These are phyloP conservation scores for Leccinum griseonigrum DNA, from an alignment of 1,284 basidiomycete species.

Conservation along the genomic window DNA sequence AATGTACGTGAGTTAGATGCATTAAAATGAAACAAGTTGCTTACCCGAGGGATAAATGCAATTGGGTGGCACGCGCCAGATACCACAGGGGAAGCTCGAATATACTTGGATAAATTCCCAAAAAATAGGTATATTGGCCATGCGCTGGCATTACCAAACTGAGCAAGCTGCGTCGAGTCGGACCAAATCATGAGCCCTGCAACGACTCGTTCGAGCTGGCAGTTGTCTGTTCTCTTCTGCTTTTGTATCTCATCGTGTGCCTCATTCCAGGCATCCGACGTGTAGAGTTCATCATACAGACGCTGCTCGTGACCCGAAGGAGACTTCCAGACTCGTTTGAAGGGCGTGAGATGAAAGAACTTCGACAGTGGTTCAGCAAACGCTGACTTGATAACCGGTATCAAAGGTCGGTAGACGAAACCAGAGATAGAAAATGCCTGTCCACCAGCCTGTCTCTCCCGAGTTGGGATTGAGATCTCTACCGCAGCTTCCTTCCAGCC, in stretches of 20 bases:
- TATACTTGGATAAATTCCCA: conserved; percentile 5
- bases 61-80: not conserved
- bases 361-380: not conserved
- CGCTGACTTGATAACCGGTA: not conserved
- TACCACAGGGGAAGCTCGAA: not conserved
- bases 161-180: not conserved
- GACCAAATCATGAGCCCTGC: not conserved
- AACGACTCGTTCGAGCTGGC: not conserved
- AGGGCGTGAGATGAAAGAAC: not conserved
- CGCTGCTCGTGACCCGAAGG: not conserved
- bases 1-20: too few relatives aligned
- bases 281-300: not conserved
- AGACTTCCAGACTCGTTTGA: not conserved
- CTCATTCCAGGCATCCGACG: not conserved
- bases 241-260: not conserved
- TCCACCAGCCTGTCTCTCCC: not conserved
- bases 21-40: too few relatives aligned
- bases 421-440: not conserved
- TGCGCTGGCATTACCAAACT: not conserved
- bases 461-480: not conserved
- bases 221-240: not conserved
- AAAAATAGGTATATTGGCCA: not conserved
- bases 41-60: too few relatives aligned
- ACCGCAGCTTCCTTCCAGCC: not conserved
- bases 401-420: not conserved